phyloP scores from a whole-genome alignment of 768 basidiomycete genomes.

The Termitomyces sp. region DNA sequence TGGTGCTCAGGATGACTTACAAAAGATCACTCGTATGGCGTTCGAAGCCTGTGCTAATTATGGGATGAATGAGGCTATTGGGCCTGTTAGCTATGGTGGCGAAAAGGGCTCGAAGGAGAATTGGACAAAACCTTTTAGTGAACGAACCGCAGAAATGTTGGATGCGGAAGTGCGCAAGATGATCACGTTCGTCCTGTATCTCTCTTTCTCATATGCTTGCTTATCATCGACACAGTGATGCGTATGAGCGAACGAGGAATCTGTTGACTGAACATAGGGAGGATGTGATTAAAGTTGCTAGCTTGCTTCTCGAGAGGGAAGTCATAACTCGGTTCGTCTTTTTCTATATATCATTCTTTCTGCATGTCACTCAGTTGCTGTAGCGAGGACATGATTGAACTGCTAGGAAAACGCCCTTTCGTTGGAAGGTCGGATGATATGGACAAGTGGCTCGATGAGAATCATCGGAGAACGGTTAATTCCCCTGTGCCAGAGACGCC shows the following conservation, averaged over 20 bases:
- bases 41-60: constrained; percentile 95
- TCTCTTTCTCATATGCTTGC: neutral
- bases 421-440: constrained; percentile 79
- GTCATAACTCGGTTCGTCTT: constrained; percentile 78
- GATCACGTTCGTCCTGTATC: constrained; percentile 55
- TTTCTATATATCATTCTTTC: neutral
- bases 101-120: constrained; percentile 74
- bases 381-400: constrained; percentile 83
- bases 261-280: constrained; percentile 76
- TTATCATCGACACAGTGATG: constrained; percentile 37
- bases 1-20: constrained; percentile 96
- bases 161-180: constrained; percentile 92
- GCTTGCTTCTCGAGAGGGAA: constrained; percentile 88
- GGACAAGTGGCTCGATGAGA: constrained; percentile 95
- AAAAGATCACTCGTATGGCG: constrained; percentile 97
- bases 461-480: constrained; percentile 43
- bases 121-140: constrained; percentile 98
- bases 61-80: constrained; percentile 93
- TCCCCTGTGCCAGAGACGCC: constrained; percentile 15
- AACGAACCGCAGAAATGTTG: constrained; percentile 93
- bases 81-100: constrained; percentile 96
- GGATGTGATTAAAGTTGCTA: constrained; percentile 92
- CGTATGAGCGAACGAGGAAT: constrained; percentile 78
- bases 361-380: constrained; percentile 3
- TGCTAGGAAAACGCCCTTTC: constrained; percentile 82